Evolutionary conservation across 805 yeast species (phyloP), one percentile per base, ranked within the genome.

Genomic region (Lipomyces orientalis): DNA sequence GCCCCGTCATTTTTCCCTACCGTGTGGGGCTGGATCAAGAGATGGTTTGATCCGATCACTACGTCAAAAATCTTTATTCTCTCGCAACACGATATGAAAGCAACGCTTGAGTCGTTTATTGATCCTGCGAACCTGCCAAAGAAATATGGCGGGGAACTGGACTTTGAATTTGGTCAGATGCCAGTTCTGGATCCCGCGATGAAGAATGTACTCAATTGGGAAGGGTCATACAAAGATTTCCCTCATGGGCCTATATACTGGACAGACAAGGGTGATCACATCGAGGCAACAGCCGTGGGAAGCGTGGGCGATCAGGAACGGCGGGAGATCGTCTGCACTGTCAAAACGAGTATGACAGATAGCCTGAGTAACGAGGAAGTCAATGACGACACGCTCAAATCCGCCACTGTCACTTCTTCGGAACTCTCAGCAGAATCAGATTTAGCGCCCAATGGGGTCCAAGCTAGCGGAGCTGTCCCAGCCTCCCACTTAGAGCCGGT

Each of bases 1-100:
- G 55, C 55, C 12, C 55, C 55, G 34, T 52, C 55, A 52, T 52
- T 52, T 9, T 52, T 52, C 55, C n/a, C 55, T 52, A 52, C 55
- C 31, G 55, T 52, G 55, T 52, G 55, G 55, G 34, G 55, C 31
- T 52, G 55, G 55, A 52, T 52, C 55, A 52, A 52, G 55, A 7
- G 55, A 52, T 52, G 55, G 55, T 52, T 52, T 19, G 55, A 52
- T 52, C 55, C 55, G 8, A 52, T 52, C 31, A 52, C 55, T 25
- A 52, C 55, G 34, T 52, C 55, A 33, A 52, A 52, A 52, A 52
- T 52, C 34, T 52, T 52, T 16, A 52, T 52, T 31, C 55, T 52
- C 55, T 52, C 55, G 34, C 31, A 52, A 0, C 12, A 52, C 25
- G 55, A 52, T 52, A 52, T 52, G 55, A 52, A 52, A 19, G 55